Evolutionary conservation across 148 eudicot species (phyloP).

Genomic region (Salicornia ramosissima): DNA sequence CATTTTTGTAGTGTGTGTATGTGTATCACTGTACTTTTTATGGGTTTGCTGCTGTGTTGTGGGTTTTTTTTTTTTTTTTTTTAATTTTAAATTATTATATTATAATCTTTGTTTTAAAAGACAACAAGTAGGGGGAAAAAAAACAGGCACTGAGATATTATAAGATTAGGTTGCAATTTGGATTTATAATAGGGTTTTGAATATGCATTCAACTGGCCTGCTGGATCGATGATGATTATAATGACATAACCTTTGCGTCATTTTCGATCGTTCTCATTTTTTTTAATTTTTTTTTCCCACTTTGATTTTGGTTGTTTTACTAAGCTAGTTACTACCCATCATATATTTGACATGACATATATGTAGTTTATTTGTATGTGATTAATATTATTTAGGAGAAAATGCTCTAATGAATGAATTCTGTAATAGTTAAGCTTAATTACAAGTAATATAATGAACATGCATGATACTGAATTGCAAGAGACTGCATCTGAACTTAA

Average conservation of each 20-base stretch:
- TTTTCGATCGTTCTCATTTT: not conserved
- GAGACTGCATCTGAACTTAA: too few species aligned
- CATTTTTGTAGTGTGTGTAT: not conserved
- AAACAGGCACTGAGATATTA: not conserved
- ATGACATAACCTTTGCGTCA: not conserved
- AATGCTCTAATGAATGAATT: not conserved
- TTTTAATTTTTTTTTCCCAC: conserved; percentile 7
- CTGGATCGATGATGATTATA: not conserved
- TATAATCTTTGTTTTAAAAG: too few species aligned
- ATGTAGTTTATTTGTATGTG: too few species aligned
- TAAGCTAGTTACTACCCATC: too few species aligned
- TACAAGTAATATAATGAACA: too few species aligned
- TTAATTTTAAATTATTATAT: not conserved
- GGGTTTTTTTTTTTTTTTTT: not conserved
- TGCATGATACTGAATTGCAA: too few species aligned
- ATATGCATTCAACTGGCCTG: not conserved
- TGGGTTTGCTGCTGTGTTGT: not conserved
- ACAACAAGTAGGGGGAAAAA: not conserved
- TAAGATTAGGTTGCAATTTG: conserved; percentile 11
- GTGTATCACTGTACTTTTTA: conserved; percentile 10
- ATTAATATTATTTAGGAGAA: conserved; percentile 5
- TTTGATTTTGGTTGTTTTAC: not conserved
- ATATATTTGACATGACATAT: conserved; percentile 12
- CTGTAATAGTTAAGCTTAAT: too few species aligned
- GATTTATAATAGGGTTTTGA: conserved; percentile 15